These are phyloP conservation scores for Volvox carteri DNA, from an alignment of 163 green algal species.

Conservation along the genomic window DNA sequence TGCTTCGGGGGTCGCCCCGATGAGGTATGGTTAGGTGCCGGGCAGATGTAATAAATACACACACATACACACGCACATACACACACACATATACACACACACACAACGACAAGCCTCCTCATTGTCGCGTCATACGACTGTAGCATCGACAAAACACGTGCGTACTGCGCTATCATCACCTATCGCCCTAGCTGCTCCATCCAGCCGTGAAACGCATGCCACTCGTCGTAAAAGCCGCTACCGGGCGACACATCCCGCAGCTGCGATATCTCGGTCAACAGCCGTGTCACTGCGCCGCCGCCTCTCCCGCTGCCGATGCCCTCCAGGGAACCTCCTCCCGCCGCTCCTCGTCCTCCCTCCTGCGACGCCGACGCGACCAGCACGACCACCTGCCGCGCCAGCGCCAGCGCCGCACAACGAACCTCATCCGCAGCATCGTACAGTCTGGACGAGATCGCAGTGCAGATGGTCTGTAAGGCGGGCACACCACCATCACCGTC, in stretches of 20 bases:
- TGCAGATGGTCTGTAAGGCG: too few relatives aligned
- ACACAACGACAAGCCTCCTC: too few relatives aligned
- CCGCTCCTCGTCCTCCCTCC: not conserved
- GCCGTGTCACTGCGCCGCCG: not conserved
- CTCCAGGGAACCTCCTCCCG: not conserved
- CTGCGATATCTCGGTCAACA: slow-evolving; percentile 18
- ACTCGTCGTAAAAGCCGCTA: slow-evolving; percentile 35
- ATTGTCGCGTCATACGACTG: too few relatives aligned
- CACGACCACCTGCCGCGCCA: slow-evolving; percentile 30
- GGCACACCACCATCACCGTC: not conserved
- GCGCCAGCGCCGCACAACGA: slow-evolving; percentile 28
- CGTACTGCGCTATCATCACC: too few relatives aligned
- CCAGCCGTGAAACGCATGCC: slow-evolving; percentile 20
- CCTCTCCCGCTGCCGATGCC: too few relatives aligned
- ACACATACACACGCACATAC: too few relatives aligned
- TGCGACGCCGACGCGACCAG: not conserved
- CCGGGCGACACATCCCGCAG: slow-evolving; percentile 33
- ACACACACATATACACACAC: too few relatives aligned
- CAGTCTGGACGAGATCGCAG: slow-evolving; percentile 14
- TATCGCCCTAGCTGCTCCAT: not conserved
- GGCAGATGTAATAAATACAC: too few relatives aligned
- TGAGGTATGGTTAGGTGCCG: too few relatives aligned
- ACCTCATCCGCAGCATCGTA: slow-evolving; percentile 51
- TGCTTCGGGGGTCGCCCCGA: too few relatives aligned
- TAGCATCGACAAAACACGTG: too few relatives aligned